Evolutionary conservation across 2,329 filamentous ascomycete genomes (phyloP).

Genomic region (Aspergillus sp.): DNA sequence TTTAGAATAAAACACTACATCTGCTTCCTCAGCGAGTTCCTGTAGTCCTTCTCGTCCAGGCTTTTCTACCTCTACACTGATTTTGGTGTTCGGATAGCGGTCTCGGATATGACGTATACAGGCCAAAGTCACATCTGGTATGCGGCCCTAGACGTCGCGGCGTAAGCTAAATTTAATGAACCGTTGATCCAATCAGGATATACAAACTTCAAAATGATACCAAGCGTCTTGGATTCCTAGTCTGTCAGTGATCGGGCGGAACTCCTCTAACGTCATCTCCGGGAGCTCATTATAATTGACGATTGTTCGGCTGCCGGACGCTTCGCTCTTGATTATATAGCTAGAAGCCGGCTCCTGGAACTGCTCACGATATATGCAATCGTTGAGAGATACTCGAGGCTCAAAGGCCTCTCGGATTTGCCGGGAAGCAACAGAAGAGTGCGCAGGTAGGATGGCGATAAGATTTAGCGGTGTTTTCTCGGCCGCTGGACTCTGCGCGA

Average conservation of each 20-base stretch:
- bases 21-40: slow-evolving; percentile 60
- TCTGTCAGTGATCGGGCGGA: slow-evolving; percentile 45
- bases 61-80: slow-evolving; percentile 75
- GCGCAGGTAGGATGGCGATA: slow-evolving; percentile 53
- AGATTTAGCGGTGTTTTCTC: slow-evolving; percentile 34
- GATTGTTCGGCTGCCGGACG: slow-evolving; percentile 64
- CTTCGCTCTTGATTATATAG: slow-evolving; percentile 65
- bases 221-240: slow-evolving; percentile 47
- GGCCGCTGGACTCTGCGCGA: slow-evolving; percentile 25
- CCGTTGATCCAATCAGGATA: neutral
- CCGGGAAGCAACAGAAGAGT: slow-evolving; percentile 50
- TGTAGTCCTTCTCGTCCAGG: slow-evolving; percentile 61
- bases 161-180: neutral
- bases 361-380: slow-evolving; percentile 61
- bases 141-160: slow-evolving; percentile 54
- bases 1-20: slow-evolving; percentile 72
- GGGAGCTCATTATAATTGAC: slow-evolving; percentile 68
- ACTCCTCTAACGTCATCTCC: slow-evolving; percentile 67
- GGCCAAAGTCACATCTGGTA: slow-evolving; percentile 58
- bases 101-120: slow-evolving; percentile 60
- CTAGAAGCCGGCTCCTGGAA: slow-evolving; percentile 62
- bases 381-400: slow-evolving; percentile 48
- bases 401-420: slow-evolving; percentile 58
- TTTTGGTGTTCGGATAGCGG: slow-evolving; percentile 43
- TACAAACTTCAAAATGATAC: slow-evolving; percentile 70